Evolutionary conservation across 169 alveolate species (phyloP), one percentile per base, ranked within the genome.

Genomic region (Cryptosporidium tyzzeri): DNA sequence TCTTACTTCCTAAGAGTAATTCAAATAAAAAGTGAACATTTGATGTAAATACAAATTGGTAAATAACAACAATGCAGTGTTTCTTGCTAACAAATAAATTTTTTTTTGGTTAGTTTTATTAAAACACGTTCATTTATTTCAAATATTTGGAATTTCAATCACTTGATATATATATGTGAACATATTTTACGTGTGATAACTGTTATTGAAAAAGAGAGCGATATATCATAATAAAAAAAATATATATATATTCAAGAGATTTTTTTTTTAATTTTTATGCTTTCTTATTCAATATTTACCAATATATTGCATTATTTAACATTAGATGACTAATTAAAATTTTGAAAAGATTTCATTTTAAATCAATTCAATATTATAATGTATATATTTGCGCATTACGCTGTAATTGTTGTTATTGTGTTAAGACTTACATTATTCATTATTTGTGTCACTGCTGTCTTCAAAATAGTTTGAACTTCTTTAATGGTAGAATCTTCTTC

Each of bases 361-460:
- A 55, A 55, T 55, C 18, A 55, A 55, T 16, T 55, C 21, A 55
- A 55, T 26, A 26, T 55, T 23, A 55, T 8, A 41, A 41, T 55
- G 67, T 55, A 55, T 21, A 55, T 55, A 55, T 55, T 55, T 23
- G 35, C 12, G 8, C 67, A 55, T 26, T 18, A 55, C 8, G 21
- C 26, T 21, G 37, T 55, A 21, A 55, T 55, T 55, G 67, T n/a
- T 55, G 67, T 26, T 55, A 55, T 55, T 14, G 0, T 26, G 16
- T 26, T 29, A 58, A 61, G 45, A 80, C 89, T 80, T 80, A 80
- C 89, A 62, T 39, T 80, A 45, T 53, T 80, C 89, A 80, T 80
- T 10, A 80, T 62, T 80, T 80, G 80, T 16, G 75, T 33, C 31
- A 61, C 35, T 21, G 75, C 89, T 21, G 62, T 39, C 48, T 65